Conservation (phyloP, 257 asterid genomes). For the Nicotiana obtusifolia region DNA sequence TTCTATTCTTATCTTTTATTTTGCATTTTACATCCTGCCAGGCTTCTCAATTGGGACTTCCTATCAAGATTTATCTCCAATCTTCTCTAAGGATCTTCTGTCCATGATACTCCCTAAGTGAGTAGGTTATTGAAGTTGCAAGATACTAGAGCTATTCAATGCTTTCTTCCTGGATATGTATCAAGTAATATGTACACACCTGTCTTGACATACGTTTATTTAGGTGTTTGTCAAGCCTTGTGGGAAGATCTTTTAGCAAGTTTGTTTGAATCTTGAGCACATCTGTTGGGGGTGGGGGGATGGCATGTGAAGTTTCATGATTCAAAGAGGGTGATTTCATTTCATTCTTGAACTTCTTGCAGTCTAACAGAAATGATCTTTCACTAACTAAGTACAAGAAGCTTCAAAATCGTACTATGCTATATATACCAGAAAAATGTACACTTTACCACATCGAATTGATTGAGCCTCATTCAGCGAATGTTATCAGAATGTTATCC, state of each 20-base stretch:
- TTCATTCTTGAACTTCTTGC: neutral
- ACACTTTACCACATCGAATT: neutral
- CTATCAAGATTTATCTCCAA: neutral
- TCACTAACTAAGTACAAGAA: neutral
- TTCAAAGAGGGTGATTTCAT: neutral
- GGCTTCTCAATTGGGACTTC: too few relatives aligned
- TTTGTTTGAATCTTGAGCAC: too few relatives aligned
- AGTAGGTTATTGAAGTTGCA: neutral
- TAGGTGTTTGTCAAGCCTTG: neutral
- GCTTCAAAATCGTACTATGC: neutral
- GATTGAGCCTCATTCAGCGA: neutral
- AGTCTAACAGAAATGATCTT: neutral
- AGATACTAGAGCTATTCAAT: neutral
- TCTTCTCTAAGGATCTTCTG: neutral
- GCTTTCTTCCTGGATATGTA: neutral
- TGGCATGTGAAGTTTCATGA: neutral
- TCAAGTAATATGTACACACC: neutral
- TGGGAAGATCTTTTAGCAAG: neutral
- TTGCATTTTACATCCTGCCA: too few relatives aligned
- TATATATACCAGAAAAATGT: neutral
- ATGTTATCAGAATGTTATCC: neutral
- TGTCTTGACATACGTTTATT: neutral
- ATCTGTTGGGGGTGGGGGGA: too few relatives aligned
- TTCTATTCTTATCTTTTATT: too few relatives aligned
- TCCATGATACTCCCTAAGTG: too few relatives aligned